These are phyloP conservation scores for Anastatica hierochuntica DNA, from an alignment of 345 rosid genomes.

Conservation along the genomic window DNA sequence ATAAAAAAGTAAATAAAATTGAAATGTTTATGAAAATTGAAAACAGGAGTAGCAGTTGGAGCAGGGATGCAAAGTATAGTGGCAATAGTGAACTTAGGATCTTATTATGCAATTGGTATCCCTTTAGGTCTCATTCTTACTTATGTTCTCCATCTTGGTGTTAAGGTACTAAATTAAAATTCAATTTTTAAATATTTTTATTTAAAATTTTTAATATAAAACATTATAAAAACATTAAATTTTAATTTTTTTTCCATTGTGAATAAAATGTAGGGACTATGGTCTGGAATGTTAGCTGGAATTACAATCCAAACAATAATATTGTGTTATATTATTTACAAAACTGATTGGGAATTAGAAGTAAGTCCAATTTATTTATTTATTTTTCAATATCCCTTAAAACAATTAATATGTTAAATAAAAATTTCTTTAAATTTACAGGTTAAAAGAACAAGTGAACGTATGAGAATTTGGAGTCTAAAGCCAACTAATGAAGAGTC, in stretches of 20 bases:
- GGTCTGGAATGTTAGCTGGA: slow-evolving; percentile 53
- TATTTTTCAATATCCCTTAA: background rate
- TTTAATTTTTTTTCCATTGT: background rate
- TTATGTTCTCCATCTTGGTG: slow-evolving; percentile 38
- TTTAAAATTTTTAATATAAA: too few relatives aligned
- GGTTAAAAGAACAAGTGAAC: slow-evolving; percentile 33
- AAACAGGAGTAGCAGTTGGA: slow-evolving; percentile 67
- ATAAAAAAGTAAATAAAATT: too few relatives aligned
- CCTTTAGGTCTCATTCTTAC: slow-evolving; percentile 61
- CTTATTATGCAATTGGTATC: slow-evolving; percentile 53
- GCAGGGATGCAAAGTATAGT: slow-evolving; percentile 60
- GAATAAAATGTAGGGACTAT: slow-evolving; percentile 38
- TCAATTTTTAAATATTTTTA: too few relatives aligned
- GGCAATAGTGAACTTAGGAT: slow-evolving; percentile 44
- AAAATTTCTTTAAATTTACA: background rate
- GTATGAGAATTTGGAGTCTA: slow-evolving; percentile 31
- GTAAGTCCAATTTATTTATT: slow-evolving; percentile 17
- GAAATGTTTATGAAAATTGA: background rate
- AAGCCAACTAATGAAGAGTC: slow-evolving; percentile 24
- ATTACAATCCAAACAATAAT: slow-evolving; percentile 24
- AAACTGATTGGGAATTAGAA: slow-evolving; percentile 48
- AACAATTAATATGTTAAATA: too few relatives aligned
- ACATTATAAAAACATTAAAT: background rate
- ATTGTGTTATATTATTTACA: slow-evolving; percentile 35
- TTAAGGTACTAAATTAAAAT: slow-evolving; percentile 28